Evolutionary conservation across 2,329 filamentous ascomycete genomes (phyloP).

Genomic region (Tolypocladium pustulatum): DNA sequence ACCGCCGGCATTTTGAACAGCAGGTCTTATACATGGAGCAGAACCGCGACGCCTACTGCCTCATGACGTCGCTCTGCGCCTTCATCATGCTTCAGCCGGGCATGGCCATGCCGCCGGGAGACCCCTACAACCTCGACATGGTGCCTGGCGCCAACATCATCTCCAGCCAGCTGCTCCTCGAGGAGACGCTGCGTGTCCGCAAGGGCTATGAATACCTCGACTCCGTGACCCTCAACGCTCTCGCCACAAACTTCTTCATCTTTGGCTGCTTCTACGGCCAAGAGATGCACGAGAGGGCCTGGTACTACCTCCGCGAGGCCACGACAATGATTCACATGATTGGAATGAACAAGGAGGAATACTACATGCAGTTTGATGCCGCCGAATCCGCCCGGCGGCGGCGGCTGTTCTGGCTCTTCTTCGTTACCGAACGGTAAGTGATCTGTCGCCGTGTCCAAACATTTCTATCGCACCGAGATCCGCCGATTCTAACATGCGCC

Average conservation of each 20-base stretch:
- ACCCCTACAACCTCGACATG: conserved; percentile 45
- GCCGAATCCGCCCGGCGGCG: conserved; percentile 53
- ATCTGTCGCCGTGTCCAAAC: neutral
- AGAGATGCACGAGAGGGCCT: conserved; percentile 65
- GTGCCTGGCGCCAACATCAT: conserved; percentile 50
- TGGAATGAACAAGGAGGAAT: conserved; percentile 51
- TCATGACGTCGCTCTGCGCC: conserved; percentile 53
- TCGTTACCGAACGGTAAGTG: conserved; percentile 56
- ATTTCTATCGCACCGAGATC: neutral
- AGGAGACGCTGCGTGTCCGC: conserved; percentile 55
- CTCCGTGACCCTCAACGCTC: conserved; percentile 41
- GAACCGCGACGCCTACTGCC: conserved; percentile 52
- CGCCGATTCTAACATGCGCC: neutral
- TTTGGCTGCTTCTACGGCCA: conserved; percentile 63
- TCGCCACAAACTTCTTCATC: conserved; percentile 70
- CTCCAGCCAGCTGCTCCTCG: conserved; percentile 55
- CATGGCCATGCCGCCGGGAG: conserved; percentile 47
- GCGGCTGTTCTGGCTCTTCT: conserved; percentile 63
- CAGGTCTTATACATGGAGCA: conserved; percentile 51
- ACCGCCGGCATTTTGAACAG: conserved; percentile 46
- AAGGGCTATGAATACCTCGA: conserved; percentile 52
- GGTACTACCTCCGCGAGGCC: conserved; percentile 70
- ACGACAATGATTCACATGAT: conserved; percentile 56
- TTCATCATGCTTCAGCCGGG: conserved; percentile 62
- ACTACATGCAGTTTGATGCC: conserved; percentile 47